Base-by-base conservation (phyloP, 2,329 filamentous ascomycete genomes). In the Trichoderma breve region DNA sequence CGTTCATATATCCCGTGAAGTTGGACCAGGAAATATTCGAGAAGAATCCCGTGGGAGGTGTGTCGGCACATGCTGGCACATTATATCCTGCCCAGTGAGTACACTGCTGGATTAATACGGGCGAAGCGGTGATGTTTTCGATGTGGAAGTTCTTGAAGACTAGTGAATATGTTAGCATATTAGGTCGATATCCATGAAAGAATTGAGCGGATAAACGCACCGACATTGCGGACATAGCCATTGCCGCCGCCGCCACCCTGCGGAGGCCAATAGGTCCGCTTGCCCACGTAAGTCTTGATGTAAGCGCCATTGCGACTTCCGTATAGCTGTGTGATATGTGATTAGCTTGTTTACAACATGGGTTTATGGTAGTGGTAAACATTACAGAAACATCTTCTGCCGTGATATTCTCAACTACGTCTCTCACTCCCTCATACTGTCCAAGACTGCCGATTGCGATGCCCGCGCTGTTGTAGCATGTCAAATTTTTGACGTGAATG, bases 291-390 rank as follows among this genome's bases (percentile, higher is more conserved):
- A 3, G 64, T 67, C n/a, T 67, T 67, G 51, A 67, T 67, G 24
- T 67, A 67, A 14, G 64, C 64, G 15, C 64, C 64, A 30, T 67
- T 67, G 30, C 64, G 64, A n/a, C 64, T 67, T 34, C 64, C 64
- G 8, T 36, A 57, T 11, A 67, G 32, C 64, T 67, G 7, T 21
- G 6, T 11, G 7, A 28, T 30, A 57, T 14, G 6, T 39, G 3
- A 18, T 28, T 57, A 28, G 21, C 21, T 26, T 18, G 2, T 30
- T 66, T n/a, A 21, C 5, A 32, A 11, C 7, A n/a, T 39, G 1
- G 12, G 6, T 6, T 6, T n/a, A 24, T n/a, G 6, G 3, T 11
- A 14, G 3, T 51, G 8, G 6, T n/a, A 36, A 32, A 39, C 30
- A 36, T 18, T 57, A 67, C 64, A 28, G 64, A 57, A 32, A 67